Conservation (phyloP, 345 rosid species). For the Euphorbia pulcherrima region DNA sequence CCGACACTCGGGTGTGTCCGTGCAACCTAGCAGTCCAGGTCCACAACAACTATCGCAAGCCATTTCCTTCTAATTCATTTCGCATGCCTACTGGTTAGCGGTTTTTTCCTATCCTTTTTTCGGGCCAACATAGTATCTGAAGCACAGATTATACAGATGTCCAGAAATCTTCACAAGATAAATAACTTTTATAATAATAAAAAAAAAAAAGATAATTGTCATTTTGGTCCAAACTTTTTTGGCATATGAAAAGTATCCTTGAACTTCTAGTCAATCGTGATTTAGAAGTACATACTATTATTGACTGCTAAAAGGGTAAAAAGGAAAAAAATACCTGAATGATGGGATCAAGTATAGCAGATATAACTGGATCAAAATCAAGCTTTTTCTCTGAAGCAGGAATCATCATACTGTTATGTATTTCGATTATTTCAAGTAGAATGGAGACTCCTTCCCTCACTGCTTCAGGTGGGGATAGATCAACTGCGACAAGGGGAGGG, state of each 20-base stretch:
- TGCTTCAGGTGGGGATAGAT: conserved; percentile 93
- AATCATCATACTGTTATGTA: conserved; percentile 77
- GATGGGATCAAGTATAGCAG: conserved; percentile 88
- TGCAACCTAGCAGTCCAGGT: no score
- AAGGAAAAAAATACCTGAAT: conserved; percentile 52
- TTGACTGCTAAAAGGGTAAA: background rate
- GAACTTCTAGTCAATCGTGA: background rate
- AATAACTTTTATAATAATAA: no score
- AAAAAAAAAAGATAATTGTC: background rate
- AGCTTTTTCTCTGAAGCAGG: conserved; percentile 59
- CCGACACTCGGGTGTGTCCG: no score
- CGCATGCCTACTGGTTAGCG: no score
- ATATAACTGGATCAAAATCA: conserved; percentile 72
- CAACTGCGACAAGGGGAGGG: conserved; percentile 90
- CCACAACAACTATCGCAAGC: no score
- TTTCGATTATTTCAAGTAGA: conserved; percentile 85
- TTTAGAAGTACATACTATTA: background rate
- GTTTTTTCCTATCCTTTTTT: no score
- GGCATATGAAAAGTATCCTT: background rate
- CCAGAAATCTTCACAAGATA: background rate
- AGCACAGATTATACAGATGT: no score
- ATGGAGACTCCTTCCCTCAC: conserved; percentile 90
- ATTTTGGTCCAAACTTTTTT: background rate
- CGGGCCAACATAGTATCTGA: conserved; percentile 1
- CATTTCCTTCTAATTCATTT: no score